Conservation (phyloP, 352 stramenopile genomes). For the Phytopythium boreale region DNA sequence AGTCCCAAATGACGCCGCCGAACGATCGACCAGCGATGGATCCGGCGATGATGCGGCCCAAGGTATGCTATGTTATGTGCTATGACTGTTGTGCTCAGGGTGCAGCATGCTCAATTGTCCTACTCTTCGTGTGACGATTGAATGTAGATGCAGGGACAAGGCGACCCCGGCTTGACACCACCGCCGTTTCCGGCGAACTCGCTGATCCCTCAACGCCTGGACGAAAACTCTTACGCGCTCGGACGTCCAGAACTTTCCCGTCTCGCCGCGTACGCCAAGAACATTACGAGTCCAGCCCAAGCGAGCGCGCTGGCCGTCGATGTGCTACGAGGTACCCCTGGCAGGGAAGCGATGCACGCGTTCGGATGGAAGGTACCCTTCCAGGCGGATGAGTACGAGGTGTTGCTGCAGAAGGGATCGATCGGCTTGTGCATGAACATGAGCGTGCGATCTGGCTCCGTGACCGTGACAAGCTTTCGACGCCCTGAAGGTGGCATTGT, state of each 20-base stretch:
- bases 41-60: neutral
- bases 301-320: slow-evolving; percentile 70
- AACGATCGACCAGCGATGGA: neutral
- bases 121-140: neutral
- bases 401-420: slow-evolving; percentile 83
- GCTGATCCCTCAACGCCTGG: slow-evolving; percentile 55
- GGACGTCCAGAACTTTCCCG: slow-evolving; percentile 43
- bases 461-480: slow-evolving; percentile 82
- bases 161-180: slow-evolving; percentile 45
- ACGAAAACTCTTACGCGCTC: slow-evolving; percentile 54
- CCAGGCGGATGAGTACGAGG: slow-evolving; percentile 76
- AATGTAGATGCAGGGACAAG: slow-evolving; percentile 5
- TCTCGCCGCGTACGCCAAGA: slow-evolving; percentile 61
- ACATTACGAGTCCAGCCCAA: slow-evolving; percentile 50
- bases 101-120: neutral
- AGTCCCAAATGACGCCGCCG: slow-evolving; percentile 13
- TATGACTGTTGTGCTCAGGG: neutral
- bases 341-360: slow-evolving; percentile 35
- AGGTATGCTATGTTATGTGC: slow-evolving; percentile 1
- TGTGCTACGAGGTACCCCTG: slow-evolving; percentile 48
- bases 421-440: slow-evolving; percentile 91
- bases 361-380: slow-evolving; percentile 71
- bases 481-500: slow-evolving; percentile 70
- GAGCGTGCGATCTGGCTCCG: slow-evolving; percentile 76
- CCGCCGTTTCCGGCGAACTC: slow-evolving; percentile 58